Evolutionary conservation across 78 protist genomes (phyloP).

Genomic region (Dictyostelium capitatum): DNA sequence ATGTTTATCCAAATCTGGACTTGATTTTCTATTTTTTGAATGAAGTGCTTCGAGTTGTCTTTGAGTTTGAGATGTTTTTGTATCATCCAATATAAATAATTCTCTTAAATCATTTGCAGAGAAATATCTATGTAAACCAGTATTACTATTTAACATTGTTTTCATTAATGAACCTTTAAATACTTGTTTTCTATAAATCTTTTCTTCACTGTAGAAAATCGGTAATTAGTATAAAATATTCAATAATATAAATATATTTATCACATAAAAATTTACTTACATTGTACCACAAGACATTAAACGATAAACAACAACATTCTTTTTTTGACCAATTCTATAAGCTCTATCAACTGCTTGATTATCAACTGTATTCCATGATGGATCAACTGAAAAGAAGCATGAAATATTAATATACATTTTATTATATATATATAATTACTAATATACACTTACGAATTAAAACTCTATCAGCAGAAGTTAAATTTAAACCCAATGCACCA

Average conservation of each 20-base stretch:
- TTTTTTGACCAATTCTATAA: conserved; percentile 90
- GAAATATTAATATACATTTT: neutral
- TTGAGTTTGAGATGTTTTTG: conserved; percentile 64
- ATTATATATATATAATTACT: neutral
- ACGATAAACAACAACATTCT: conserved; percentile 88
- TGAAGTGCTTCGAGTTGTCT: conserved; percentile 47
- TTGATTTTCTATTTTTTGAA: conserved; percentile 47
- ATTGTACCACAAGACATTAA: conserved; percentile 87
- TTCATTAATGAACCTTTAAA: conserved; percentile 82
- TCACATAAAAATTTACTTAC: neutral
- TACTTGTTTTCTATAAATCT: conserved; percentile 90
- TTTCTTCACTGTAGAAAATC: conserved; percentile 81
- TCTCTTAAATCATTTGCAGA: conserved; percentile 68
- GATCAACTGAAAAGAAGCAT: conserved; percentile 66
- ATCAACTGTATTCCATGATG: conserved; percentile 88
- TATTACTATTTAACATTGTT: conserved; percentile 45
- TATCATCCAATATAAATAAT: conserved; percentile 74
- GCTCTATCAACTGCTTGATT: conserved; percentile 90
- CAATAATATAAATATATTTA: no score
- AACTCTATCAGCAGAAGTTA: conserved; percentile 87
- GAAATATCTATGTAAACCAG: conserved; percentile 84
- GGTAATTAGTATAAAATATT: neutral
- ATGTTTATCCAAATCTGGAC: conserved; percentile 53
- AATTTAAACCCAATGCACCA: conserved; percentile 91
- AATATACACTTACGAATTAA: conserved; percentile 51